Conservation (phyloP, 2,329 filamentous ascomycete genomes). For the Fusarium sp. region DNA sequence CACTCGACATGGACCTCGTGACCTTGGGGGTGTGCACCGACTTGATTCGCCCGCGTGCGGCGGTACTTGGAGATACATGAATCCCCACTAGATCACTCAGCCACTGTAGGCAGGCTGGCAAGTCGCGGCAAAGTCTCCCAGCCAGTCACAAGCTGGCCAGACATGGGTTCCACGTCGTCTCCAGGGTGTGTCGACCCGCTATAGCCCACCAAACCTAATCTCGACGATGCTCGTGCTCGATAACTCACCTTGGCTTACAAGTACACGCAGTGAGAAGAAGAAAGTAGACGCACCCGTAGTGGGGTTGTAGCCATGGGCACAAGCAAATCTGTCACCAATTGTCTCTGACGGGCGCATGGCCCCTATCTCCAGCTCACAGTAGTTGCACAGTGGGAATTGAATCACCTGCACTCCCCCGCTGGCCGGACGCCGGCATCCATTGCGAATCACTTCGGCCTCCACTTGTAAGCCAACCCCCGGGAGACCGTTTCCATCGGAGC, state of each 20-base stretch:
- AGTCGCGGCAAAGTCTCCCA: constrained; percentile 23
- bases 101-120: not conserved
- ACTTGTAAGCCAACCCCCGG: constrained; percentile 5
- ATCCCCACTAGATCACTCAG: not conserved
- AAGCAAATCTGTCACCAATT: not conserved
- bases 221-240: constrained; percentile 39
- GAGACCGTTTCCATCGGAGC: constrained; percentile 3
- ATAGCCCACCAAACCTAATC: constrained; percentile 46
- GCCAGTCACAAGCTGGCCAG: constrained; percentile 3
- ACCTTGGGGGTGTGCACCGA: constrained; percentile 21
- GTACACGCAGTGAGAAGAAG: not conserved
- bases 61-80: constrained; percentile 29
- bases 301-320: not conserved
- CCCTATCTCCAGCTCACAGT: not conserved
- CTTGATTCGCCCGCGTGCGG: constrained; percentile 33
- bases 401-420: constrained; percentile 15
- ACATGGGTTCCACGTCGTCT: not conserved
- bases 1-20: constrained; percentile 28
- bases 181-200: constrained; percentile 21
- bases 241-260: constrained; percentile 2
- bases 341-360: not conserved
- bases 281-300: not conserved
- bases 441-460: constrained; percentile 24
- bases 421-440: constrained; percentile 17
- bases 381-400: constrained; percentile 26